Base-by-base conservation (phyloP, 345 rosid genomes). In the Hevea brasiliensis region DNA sequence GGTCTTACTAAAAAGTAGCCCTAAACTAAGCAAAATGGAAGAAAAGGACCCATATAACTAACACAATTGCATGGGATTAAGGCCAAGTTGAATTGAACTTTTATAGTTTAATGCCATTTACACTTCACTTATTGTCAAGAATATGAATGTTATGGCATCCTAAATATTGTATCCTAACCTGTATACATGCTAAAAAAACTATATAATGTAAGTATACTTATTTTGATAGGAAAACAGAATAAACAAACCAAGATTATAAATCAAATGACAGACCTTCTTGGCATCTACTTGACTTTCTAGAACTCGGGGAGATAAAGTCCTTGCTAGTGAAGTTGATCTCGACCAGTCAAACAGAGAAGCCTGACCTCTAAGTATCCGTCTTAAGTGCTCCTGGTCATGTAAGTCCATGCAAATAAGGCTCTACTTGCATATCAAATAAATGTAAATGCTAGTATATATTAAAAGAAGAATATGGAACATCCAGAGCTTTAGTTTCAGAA, bases 221-320 rank as follows among this genome's bases (percentile, higher is more conserved):
- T 2, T 14, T 50, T 2, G 55, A 29, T 14, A 21, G 2, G 9
- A n/a, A 10, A 41, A n/a, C 24, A 35, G 21, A 35, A 61, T 37
- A 13, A 60, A 60, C 0, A 60, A 60, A 20, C 21, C 20, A 37
- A 65, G 21, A 45, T 65, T 8, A 45, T 14, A 0, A 20, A 55
- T 42, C 27, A 23, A 61, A 60, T 13, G 5, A 68, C 81, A 60
- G 76, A 95, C 98, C 98, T 92, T 95, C 86, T 91, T 95, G 76
- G 98, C 94, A 85, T 95, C 99, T 48, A 92, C 87, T 85, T 95
- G 97, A 79, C 94, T 92, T 85, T 95, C 99, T 83, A 95, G 73
- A 82, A 95, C 96, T 64, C 98, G 89, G 76, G 99, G 99, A 77
- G 99, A 95, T 60, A 95, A 81, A 72, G 92, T 91, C 87, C 98